phyloP scores from a whole-genome alignment of 1,139 yeast genomes.

The Yamadazyma blattariae region DNA sequence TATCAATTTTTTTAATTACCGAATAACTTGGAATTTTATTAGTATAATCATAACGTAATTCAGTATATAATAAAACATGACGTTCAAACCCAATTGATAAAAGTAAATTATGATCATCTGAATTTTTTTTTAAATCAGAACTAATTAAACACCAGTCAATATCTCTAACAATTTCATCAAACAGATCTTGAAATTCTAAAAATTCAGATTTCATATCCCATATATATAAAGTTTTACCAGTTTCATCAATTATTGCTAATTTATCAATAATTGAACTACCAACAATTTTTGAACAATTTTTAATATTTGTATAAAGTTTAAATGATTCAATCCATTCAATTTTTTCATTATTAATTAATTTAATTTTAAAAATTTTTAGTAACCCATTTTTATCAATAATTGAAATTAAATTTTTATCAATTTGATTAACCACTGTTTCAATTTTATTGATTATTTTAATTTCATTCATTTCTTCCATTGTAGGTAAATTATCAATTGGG shows the following conservation, averaged over 20 bases:
- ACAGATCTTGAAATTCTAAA: conserved; percentile 58
- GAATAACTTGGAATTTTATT: conserved; percentile 75
- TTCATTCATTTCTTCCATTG: conserved; percentile 32
- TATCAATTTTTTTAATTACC: conserved; percentile 69
- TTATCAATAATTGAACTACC: conserved; percentile 72
- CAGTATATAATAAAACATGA: conserved; percentile 68
- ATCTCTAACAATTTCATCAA: conserved; percentile 45
- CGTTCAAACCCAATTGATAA: conserved; percentile 74
- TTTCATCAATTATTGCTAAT: conserved; percentile 63
- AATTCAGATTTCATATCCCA: conserved; percentile 76
- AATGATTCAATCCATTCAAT: conserved; percentile 52
- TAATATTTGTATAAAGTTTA: conserved; percentile 53
- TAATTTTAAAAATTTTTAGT: conserved; percentile 39
- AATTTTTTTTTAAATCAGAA: conserved; percentile 11
- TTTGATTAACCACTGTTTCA: conserved; percentile 43
- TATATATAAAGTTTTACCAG: conserved; percentile 52
- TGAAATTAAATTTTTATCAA: conserved; percentile 54
- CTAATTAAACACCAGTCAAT: conserved; percentile 81
- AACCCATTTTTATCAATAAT: conserved; percentile 55
- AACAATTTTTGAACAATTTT: conserved; percentile 51
- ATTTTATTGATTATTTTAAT: conserved; percentile 45
- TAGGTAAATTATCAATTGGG: conserved; percentile 25
- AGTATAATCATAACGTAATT: conserved; percentile 84
- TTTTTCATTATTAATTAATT: conserved; percentile 7
- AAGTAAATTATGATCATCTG: conserved; percentile 56